Percentiles rank a stretch among this genome's conserved stretches.
Evolutionary conservation across 257 asterid genomes (phyloP).

Genomic region (Striga asiatica): DNA sequence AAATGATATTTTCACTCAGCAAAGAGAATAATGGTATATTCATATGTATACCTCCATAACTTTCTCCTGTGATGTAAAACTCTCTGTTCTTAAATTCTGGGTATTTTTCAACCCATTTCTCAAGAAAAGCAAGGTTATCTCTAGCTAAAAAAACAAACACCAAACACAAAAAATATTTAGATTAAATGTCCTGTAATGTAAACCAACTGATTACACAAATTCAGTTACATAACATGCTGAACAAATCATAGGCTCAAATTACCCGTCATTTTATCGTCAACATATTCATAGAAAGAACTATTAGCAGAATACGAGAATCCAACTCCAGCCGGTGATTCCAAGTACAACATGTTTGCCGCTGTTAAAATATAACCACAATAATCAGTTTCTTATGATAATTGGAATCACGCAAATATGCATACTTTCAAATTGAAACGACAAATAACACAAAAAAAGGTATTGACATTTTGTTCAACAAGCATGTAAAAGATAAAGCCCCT

Average conservation of each 20-base stretch:
- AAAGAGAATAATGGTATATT: too few relatives aligned
- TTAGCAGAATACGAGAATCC: not conserved
- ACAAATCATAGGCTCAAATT: too few relatives aligned
- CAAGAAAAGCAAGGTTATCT: slow-evolving; percentile 42
- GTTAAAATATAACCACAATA: too few relatives aligned
- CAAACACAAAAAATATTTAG: too few relatives aligned
- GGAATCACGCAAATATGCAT: not conserved
- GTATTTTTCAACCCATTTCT: slow-evolving; percentile 35
- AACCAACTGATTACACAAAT: too few relatives aligned
- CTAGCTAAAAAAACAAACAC: slow-evolving; percentile 16
- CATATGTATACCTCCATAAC: slow-evolving; percentile 35
- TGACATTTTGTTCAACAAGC: too few relatives aligned
- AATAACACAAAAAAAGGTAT: too few relatives aligned
- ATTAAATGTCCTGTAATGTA: not conserved
- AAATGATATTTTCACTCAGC: too few relatives aligned
- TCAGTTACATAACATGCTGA: too few relatives aligned
- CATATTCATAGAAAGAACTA: not conserved
- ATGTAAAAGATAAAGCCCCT: too few relatives aligned
- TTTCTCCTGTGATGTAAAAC: slow-evolving; percentile 42
- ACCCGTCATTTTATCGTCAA: not conserved
- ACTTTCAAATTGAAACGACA: not conserved
- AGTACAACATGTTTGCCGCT: too few relatives aligned
- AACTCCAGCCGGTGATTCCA: not conserved
- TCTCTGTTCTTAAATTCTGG: slow-evolving; percentile 31
- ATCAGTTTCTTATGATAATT: not conserved